A percentile compares a stretch with the other conserved stretches of the same genome.
Evolutionary conservation across 805 yeast genomes (phyloP).

Genomic region (Saturnispora halmiae): DNA sequence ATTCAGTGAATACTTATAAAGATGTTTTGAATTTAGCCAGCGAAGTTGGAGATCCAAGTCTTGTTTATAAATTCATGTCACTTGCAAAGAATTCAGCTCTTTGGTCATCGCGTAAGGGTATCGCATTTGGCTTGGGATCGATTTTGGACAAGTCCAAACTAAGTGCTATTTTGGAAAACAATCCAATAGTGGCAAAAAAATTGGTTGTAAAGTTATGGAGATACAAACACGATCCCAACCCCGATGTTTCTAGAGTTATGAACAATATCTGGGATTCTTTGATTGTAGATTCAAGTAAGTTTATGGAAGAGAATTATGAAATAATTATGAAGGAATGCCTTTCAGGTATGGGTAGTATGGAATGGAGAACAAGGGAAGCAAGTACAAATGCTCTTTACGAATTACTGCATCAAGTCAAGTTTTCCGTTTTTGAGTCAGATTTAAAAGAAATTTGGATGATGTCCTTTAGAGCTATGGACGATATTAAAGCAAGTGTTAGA

Average conservation of each 20-base stretch:
- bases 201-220: conserved; percentile 78
- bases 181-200: conserved; percentile 44
- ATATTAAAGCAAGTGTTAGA: conserved; percentile 88
- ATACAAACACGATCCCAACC: conserved; percentile 77
- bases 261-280: conserved; percentile 77
- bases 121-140: conserved; percentile 87
- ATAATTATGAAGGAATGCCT: conserved; percentile 57
- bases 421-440: conserved; percentile 40
- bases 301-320: conserved; percentile 46
- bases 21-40: conserved; percentile 83
- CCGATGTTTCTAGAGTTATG: conserved; percentile 73
- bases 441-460: conserved; percentile 73
- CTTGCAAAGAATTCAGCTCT: conserved; percentile 77
- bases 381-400: conserved; percentile 65
- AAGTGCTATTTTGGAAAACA: conserved; percentile 47
- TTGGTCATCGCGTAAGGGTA: conserved; percentile 90
- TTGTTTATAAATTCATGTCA: conserved; percentile 91
- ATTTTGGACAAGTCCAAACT: conserved; percentile 72
- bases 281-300: conserved; percentile 44
- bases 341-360: conserved; percentile 63
- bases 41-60: conserved; percentile 91
- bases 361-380: conserved; percentile 93
- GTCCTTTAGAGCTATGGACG: conserved; percentile 87
- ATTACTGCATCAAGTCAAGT: conserved; percentile 51
- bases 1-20: conserved; percentile 82